phyloP scores from a whole-genome alignment of 2,329 filamentous ascomycete species.

The Talaromyces atroroseus region DNA sequence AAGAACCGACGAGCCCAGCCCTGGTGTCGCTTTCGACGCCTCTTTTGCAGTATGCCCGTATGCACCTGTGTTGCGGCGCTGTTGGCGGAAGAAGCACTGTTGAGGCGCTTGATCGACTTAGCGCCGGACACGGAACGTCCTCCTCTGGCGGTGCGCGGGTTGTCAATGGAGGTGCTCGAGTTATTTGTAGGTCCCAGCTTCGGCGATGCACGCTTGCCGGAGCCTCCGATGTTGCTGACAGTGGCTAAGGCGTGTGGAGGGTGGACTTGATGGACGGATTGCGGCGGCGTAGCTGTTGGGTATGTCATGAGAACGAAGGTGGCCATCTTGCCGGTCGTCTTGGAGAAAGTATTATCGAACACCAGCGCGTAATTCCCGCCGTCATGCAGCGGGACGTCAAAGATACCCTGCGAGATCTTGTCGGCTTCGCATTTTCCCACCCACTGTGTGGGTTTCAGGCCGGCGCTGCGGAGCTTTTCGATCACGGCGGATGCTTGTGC shows the following conservation, averaged over 20 bases:
- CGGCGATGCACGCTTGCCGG: conserved; percentile 21
- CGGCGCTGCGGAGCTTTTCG: conserved; percentile 58
- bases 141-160: conserved; percentile 32
- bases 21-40: conserved; percentile 86
- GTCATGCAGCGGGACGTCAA: conserved; percentile 67
- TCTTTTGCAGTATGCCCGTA: conserved; percentile 80
- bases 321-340: conserved; percentile 86
- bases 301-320: conserved; percentile 95
- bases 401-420: conserved; percentile 85
- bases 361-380: conserved; percentile 94
- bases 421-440: conserved; percentile 93
- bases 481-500: conserved; percentile 65
- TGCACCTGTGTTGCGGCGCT: conserved; percentile 56
- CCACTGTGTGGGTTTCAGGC: conserved; percentile 65
- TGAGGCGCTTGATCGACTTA: conserved; percentile 20
- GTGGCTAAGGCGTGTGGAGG: conserved; percentile 51
- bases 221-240: conserved; percentile 22
- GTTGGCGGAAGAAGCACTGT: conserved; percentile 20
- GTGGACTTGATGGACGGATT: conserved; percentile 42
- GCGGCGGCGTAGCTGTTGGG: conserved; percentile 60
- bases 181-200: conserved; percentile 33
- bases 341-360: conserved; percentile 98
- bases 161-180: conserved; percentile 46
- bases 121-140: conserved; percentile 16
- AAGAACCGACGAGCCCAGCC: conserved; percentile 92